phyloP scores from a whole-genome alignment of 1,284 basidiomycete genomes.

The Irpex sp. region DNA sequence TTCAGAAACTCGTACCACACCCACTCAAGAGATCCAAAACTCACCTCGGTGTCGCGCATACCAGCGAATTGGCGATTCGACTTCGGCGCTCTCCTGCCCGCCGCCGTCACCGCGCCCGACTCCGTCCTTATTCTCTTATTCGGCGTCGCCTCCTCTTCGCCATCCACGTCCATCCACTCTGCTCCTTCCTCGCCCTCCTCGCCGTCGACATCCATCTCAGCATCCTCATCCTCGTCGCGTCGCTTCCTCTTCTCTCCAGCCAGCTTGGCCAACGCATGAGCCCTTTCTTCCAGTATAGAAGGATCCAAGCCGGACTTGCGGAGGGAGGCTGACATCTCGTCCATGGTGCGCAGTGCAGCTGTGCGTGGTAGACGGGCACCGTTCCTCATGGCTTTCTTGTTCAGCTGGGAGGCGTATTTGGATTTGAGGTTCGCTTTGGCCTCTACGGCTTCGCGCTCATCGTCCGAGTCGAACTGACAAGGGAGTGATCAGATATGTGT shows the following conservation, averaged over 20 bases:
- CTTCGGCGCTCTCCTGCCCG: constrained; percentile 55
- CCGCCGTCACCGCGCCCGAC: constrained; percentile 50
- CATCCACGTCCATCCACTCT: constrained; percentile 55
- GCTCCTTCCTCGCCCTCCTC: constrained; percentile 37
- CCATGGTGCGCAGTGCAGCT: constrained; percentile 81
- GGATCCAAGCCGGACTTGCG: constrained; percentile 90
- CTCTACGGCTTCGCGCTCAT: constrained; percentile 78
- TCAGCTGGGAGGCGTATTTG: constrained; percentile 76
- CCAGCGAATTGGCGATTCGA: constrained; percentile 78
- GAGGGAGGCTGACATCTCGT: constrained; percentile 80
- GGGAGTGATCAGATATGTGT: too few species aligned
- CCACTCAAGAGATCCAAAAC: constrained; percentile 20
- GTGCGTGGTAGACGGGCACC: constrained; percentile 84
- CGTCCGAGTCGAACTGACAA: constrained; percentile 91
- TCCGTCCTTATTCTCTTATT: constrained; percentile 63
- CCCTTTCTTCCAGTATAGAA: constrained; percentile 84
- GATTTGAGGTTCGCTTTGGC: constrained; percentile 66
- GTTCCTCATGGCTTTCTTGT: constrained; percentile 89
- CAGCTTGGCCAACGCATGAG: constrained; percentile 78
- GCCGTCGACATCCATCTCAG: constrained; percentile 39
- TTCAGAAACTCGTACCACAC: constrained; percentile 1
- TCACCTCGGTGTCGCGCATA: constrained; percentile 67
- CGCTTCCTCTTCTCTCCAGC: constrained; percentile 75
- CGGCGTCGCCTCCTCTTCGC: constrained; percentile 48
- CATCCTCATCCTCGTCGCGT: constrained; percentile 44